A percentile compares a stretch with the other conserved stretches of the same genome.
These are phyloP conservation scores for Colletotrichum musicola DNA, from an alignment of 2,329 filamentous ascomycete genomes.

Conservation along the genomic window DNA sequence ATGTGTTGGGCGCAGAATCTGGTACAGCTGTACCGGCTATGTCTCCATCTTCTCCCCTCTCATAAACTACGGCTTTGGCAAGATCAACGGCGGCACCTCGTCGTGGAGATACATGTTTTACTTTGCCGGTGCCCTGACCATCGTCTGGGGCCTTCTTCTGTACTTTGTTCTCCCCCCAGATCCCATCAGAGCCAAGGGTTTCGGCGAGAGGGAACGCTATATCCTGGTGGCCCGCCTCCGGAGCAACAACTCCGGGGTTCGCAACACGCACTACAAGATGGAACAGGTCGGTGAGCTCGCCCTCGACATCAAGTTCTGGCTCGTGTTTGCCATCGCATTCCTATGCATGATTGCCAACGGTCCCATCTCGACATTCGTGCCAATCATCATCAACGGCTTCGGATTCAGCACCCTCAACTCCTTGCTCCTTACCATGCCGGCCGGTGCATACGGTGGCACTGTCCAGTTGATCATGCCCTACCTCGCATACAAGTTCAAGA, in stretches of 20 bases:
- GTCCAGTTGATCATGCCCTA: conserved; percentile 55
- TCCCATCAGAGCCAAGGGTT: conserved; percentile 46
- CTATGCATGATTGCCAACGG: conserved; percentile 59
- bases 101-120: conserved; percentile 52
- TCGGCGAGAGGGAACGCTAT: conserved; percentile 46
- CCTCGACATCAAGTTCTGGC: conserved; percentile 53
- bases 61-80: conserved; percentile 51
- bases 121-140: conserved; percentile 48
- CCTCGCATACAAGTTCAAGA: conserved; percentile 52
- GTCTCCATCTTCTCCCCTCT: conserved; percentile 50
- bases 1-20: conserved; percentile 42
- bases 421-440: conserved; percentile 56
- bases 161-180: conserved; percentile 47
- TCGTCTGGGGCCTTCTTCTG: conserved; percentile 43
- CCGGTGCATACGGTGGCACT: conserved; percentile 52
- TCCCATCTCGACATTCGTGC: conserved; percentile 58
- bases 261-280: conserved; percentile 59
- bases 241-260: conserved; percentile 52
- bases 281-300: conserved; percentile 54
- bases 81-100: conserved; percentile 43
- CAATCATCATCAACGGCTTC: conserved; percentile 59
- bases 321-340: conserved; percentile 53
- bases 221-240: conserved; percentile 46
- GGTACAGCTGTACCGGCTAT: conserved; percentile 54
- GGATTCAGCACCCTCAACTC: conserved; percentile 59